phyloP scores from a whole-genome alignment of 2,329 filamentous ascomycete species.

The Xenoacremonium recifei region DNA sequence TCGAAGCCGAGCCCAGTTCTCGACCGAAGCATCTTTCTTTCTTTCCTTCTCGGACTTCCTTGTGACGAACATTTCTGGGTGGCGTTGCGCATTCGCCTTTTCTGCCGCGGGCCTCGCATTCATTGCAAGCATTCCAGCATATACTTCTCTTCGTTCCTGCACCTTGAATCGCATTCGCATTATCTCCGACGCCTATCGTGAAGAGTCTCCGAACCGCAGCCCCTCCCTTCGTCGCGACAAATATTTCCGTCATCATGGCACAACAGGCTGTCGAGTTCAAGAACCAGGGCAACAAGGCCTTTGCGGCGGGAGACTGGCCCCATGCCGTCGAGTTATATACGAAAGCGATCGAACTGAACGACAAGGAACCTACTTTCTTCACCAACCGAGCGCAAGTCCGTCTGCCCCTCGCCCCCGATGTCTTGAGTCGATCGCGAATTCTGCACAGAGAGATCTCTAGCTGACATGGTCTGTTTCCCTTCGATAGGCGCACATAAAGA shows the following conservation, averaged over 20 bases:
- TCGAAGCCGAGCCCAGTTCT: too few species aligned
- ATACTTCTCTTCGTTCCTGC: too few species aligned
- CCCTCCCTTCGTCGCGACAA: conserved; percentile 1
- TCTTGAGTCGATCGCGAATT: conserved; percentile 5
- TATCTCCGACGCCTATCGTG: conserved; percentile 8
- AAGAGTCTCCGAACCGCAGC: conserved; percentile 9
- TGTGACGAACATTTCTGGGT: too few species aligned
- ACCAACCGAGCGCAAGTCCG: conserved; percentile 91
- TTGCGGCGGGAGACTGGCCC: conserved; percentile 83
- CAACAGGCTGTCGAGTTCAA: conserved; percentile 80
- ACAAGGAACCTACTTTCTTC: conserved; percentile 84
- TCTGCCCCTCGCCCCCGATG: conserved; percentile 11
- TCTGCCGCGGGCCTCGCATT: too few species aligned
- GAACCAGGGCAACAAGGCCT: conserved; percentile 92
- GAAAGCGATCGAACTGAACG: conserved; percentile 81
- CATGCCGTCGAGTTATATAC: conserved; percentile 80
- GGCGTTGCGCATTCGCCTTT: too few species aligned
- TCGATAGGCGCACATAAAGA: conserved; percentile 82
- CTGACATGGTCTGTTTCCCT: conserved; percentile 33
- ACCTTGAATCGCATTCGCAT: too few species aligned
- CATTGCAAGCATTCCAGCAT: too few species aligned
- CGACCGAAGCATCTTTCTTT: background rate
- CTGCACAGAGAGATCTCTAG: conserved; percentile 38
- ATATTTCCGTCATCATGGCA: conserved; percentile 35
- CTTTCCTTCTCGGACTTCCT: background rate